Evolutionary conservation across 805 yeast genomes (phyloP).

Genomic region (Saccharomyces jurei): DNA sequence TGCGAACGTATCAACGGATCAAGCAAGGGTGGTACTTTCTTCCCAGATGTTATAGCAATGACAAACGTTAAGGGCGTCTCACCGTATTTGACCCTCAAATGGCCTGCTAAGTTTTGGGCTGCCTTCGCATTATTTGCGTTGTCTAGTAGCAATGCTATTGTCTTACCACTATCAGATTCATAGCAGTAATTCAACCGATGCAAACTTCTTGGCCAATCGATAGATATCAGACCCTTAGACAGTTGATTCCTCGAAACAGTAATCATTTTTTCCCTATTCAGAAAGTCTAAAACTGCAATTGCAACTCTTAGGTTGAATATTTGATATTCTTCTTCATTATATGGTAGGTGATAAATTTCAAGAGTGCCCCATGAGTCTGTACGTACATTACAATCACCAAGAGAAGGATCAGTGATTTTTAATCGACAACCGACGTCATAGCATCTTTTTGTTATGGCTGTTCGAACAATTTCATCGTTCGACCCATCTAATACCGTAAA

Average conservation of each 20-base stretch:
- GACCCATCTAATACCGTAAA: conserved; percentile 59
- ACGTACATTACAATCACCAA: conserved; percentile 5
- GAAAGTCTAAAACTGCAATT: conserved; percentile 41
- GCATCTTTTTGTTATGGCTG: conserved; percentile 37
- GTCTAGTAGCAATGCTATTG: conserved; percentile 47
- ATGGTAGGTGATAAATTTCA: conserved; percentile 36
- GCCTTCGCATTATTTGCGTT: conserved; percentile 93
- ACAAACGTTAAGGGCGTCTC: conserved; percentile 41
- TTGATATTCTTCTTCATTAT: conserved; percentile 62
- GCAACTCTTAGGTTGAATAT: conserved; percentile 62
- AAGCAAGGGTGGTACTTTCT: conserved; percentile 47
- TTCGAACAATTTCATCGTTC: conserved; percentile 43
- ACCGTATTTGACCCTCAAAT: conserved; percentile 31
- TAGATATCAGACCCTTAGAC: conserved; percentile 42
- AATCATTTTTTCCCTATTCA: conserved; percentile 18
- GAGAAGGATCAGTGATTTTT: conserved; percentile 12
- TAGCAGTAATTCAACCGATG: conserved; percentile 40
- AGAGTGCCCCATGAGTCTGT: conserved; percentile 25
- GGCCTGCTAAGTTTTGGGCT: conserved; percentile 60
- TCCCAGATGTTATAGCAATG: conserved; percentile 70
- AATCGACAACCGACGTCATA: conserved; percentile 22
- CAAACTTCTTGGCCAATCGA: conserved; percentile 84
- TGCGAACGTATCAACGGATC: conserved; percentile 38
- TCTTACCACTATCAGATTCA: conserved; percentile 9
- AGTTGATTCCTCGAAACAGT: conserved; percentile 33